Conservation (phyloP, 257 asterid genomes). For the Datura wrightii region DNA sequence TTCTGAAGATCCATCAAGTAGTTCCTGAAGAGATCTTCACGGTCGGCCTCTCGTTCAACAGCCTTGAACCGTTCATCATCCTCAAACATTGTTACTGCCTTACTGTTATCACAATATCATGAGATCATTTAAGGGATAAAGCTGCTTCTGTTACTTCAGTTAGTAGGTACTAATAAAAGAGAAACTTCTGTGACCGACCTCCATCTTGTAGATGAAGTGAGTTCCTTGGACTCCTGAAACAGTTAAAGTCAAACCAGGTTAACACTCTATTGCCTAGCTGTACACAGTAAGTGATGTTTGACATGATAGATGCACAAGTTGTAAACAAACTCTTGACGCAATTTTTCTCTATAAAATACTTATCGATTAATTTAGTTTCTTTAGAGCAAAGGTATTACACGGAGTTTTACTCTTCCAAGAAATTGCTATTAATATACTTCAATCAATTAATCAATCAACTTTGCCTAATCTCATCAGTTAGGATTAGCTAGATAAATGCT, state of each 20-base stretch:
- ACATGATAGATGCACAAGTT: slow-evolving; percentile 17
- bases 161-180: slow-evolving; percentile 10
- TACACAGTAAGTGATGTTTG: not conserved
- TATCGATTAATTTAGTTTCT: not conserved
- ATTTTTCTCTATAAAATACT: not conserved
- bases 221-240: slow-evolving; percentile 86
- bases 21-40: slow-evolving; percentile 92
- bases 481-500: not conserved
- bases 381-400: not conserved
- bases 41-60: slow-evolving; percentile 89
- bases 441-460: not conserved
- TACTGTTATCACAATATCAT: slow-evolving; percentile 57
- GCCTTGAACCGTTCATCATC: slow-evolving; percentile 96
- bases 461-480: slow-evolving; percentile 6
- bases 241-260: slow-evolving; percentile 20
- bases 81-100: slow-evolving; percentile 87
- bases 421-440: not conserved
- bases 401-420: not conserved
- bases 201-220: slow-evolving; percentile 91
- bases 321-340: not conserved
- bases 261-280: not conserved
- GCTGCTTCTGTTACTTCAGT: slow-evolving; percentile 22
- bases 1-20: slow-evolving; percentile 93
- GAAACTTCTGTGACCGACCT: slow-evolving; percentile 56
- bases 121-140: not conserved